Evolutionary conservation across 805 yeast species (phyloP), one percentile per base, ranked within the genome.

Genomic region (Maudiozyma bulderi): DNA sequence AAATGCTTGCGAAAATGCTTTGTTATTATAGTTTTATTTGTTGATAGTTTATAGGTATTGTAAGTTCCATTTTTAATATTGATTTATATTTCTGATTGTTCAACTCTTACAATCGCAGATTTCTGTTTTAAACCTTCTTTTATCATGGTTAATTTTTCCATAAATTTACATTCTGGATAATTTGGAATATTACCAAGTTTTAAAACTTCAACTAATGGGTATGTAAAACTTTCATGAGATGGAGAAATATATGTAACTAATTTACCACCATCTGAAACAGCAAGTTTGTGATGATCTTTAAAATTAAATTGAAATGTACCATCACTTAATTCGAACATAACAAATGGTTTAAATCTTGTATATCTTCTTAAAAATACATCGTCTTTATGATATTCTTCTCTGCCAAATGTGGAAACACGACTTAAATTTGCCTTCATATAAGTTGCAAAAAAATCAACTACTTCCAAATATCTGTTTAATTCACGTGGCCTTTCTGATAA

Each of bases 241-340:
- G 93, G 90, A 3, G 90, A 86, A 47, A 91, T 82, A 58, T 88
- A 88, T 30, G 95, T 86, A 15, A 91, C 75, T 43, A 80, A 79
- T 52, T 77, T 74, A 26, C 96, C 97, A 48, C 78, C 73, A 56
- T 82, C 82, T 42, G 90, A 84, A 39, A 91, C 65, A 51, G 95
- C 82, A 48, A 90, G 70, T 68, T 93, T 93, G 68, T 85, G 90
- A 62, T 93, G 99, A 68, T 93, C 98, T 65, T 84, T 84, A 70
- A 93, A 93, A 69, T 93, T 93, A 71, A 90, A 90, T 67, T 93
- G 99, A 67, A 86, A 81, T 40, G 88, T 82, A 20, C 96, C 96
- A 62, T 89, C 87, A 61, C 95, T 86, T 71, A 93, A 70, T 65
- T 88, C 91, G 71, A 93, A 93, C 95, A 90, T 85, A 49, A 90